These are phyloP conservation scores for Phaeosphaeriaceae sp. DNA, from an alignment of 2,329 filamentous ascomycete species.

Conservation along the genomic window DNA sequence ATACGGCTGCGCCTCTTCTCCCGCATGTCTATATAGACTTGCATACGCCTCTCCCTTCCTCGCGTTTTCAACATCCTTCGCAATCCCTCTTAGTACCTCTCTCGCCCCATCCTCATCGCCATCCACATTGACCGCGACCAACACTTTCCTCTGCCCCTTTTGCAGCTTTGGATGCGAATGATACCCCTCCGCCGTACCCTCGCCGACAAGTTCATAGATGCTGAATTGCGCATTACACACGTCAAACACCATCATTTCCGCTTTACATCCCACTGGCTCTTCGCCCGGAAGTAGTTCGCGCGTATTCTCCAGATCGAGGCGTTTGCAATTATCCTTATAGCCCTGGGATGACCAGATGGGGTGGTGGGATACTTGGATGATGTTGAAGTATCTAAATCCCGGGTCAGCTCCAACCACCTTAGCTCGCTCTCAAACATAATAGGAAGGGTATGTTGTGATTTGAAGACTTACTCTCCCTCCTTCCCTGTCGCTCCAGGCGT, in stretches of 20 bases:
- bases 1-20: constrained; percentile 18
- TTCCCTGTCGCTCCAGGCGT: neutral
- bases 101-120: neutral
- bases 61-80: neutral
- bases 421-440: neutral
- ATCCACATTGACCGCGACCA: neutral
- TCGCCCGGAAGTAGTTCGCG: constrained; percentile 11
- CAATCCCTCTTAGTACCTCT: neutral
- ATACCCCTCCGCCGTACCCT: neutral
- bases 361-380: constrained; percentile 6
- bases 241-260: constrained; percentile 23
- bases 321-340: constrained; percentile 12
- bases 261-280: constrained; percentile 4
- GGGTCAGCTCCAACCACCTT: neutral
- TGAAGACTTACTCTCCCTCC: neutral
- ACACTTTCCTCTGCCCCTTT: neutral
- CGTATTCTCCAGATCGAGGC: constrained; percentile 23
- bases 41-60: neutral
- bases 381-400: constrained; percentile 8
- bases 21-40: constrained; percentile 14
- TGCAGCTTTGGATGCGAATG: neutral
- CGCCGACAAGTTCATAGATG: constrained; percentile 8
- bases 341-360: neutral
- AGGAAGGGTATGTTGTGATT: no score
- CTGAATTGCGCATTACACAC: constrained; percentile 20